Conservation (phyloP, 2,329 filamentous ascomycete species). For the Colletotrichum truncatum region DNA sequence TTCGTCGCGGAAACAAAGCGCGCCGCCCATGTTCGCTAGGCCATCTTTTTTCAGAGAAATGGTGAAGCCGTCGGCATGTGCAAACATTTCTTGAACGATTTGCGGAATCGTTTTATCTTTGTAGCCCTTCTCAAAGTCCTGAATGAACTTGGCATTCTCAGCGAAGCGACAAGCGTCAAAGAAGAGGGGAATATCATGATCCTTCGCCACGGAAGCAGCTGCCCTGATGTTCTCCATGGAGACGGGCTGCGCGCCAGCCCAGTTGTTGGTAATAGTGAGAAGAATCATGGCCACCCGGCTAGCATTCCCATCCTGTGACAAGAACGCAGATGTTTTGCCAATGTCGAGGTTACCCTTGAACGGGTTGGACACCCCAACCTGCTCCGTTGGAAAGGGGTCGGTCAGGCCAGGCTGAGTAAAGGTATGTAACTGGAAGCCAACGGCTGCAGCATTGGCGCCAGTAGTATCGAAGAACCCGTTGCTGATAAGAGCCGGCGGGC, state of each 20-base stretch:
- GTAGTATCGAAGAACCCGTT: slow-evolving; percentile 37
- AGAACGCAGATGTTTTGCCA: neutral
- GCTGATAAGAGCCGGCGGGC: neutral
- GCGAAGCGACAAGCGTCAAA: slow-evolving; percentile 38
- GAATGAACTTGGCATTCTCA: slow-evolving; percentile 37
- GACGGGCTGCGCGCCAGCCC: slow-evolving; percentile 35
- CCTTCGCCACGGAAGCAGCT: slow-evolving; percentile 23
- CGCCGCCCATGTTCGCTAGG: slow-evolving; percentile 36
- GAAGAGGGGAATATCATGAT: slow-evolving; percentile 32
- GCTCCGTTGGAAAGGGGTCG: neutral
- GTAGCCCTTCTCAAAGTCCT: slow-evolving; percentile 33
- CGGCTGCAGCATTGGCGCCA: slow-evolving; percentile 33
- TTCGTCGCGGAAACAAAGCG: neutral
- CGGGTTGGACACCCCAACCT: neutral
- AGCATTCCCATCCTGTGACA: neutral
- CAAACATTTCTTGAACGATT: slow-evolving; percentile 35
- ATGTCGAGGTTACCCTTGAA: neutral
- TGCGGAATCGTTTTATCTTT: slow-evolving; percentile 22
- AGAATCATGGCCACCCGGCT: slow-evolving; percentile 27
- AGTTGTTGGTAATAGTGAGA: slow-evolving; percentile 37
- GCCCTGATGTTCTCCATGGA: slow-evolving; percentile 36
- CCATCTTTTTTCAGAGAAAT: slow-evolving; percentile 37
- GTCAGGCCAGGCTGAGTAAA: neutral
- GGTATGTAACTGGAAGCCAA: neutral
- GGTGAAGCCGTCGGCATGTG: slow-evolving; percentile 35